Evolutionary conservation across 768 basidiomycete species (phyloP).

Genomic region (Leccinellum luteum): DNA sequence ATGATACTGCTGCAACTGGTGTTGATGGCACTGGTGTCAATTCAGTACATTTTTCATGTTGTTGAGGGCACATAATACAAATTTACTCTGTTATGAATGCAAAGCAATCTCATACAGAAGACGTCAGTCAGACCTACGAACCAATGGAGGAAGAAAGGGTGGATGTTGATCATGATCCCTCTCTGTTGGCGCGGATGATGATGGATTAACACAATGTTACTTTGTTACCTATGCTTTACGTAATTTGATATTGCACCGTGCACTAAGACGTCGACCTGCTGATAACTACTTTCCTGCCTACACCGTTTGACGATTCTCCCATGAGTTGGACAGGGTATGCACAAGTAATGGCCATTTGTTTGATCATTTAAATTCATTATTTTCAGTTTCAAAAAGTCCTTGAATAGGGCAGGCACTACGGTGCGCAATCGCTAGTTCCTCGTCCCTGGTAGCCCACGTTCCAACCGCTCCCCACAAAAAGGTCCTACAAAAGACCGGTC

Average conservation of each 20-base stretch:
- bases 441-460: conserved; percentile 1
- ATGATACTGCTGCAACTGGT: too few relatives aligned
- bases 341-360: background rate
- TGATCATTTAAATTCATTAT: background rate
- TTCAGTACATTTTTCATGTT: too few relatives aligned
- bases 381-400: conserved; percentile 85
- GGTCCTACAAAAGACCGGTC: conserved; percentile 97
- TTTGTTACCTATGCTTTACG: conserved; percentile 8
- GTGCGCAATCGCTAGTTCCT: conserved; percentile 40
- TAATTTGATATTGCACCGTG: conserved; percentile 5
- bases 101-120: background rate
- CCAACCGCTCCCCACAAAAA: conserved; percentile 28
- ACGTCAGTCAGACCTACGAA: conserved; percentile 11
- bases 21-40: too few relatives aligned
- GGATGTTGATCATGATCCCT: conserved; percentile 15
- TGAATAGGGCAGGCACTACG: conserved; percentile 90
- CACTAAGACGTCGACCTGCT: background rate
- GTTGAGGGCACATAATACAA: too few relatives aligned
- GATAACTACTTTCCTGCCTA: background rate
- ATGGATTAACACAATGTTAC: conserved; percentile 15
- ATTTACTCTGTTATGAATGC: too few relatives aligned
- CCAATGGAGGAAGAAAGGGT: conserved; percentile 9
- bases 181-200: conserved; percentile 27
- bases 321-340: conserved; percentile 60
- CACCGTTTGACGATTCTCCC: background rate